These are phyloP conservation scores for Groenewaldozyma auringiensis DNA, from an alignment of 1,139 yeast genomes.

Conservation along the genomic window DNA sequence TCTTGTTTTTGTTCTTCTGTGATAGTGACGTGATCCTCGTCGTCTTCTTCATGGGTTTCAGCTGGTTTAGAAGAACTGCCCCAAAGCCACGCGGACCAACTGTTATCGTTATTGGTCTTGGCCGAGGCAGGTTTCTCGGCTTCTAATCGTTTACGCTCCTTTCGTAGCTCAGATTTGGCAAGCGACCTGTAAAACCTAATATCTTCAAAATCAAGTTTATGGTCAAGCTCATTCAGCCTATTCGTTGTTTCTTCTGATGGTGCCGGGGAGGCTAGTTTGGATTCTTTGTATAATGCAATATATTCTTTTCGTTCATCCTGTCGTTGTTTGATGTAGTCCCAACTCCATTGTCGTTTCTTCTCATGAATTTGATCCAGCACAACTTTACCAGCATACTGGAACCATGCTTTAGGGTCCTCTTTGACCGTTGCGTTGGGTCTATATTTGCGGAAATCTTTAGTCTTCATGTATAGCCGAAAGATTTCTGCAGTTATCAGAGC, in stretches of 20 bases:
- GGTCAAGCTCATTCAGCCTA: constrained; percentile 49
- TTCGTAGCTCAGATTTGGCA: constrained; percentile 58
- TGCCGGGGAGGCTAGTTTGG: constrained; percentile 32
- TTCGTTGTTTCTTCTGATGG: constrained; percentile 34
- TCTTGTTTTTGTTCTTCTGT: constrained; percentile 51
- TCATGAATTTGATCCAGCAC: constrained; percentile 76
- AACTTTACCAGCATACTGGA: constrained; percentile 65
- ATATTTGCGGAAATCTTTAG: constrained; percentile 62
- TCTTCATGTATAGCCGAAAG: constrained; percentile 69
- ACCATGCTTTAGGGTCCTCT: constrained; percentile 77
- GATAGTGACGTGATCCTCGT: constrained; percentile 27
- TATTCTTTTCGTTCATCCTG: constrained; percentile 67
- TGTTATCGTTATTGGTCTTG: constrained; percentile 11
- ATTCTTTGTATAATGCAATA: constrained; percentile 57
- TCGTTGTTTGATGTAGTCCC: constrained; percentile 71
- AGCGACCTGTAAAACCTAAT: constrained; percentile 77
- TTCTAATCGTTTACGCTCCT: constrained; percentile 38
- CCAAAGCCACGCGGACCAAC: constrained; percentile 35
- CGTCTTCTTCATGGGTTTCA: constrained; percentile 23
- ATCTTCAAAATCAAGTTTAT: constrained; percentile 61
- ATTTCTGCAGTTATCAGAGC: constrained; percentile 75
- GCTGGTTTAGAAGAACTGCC: constrained; percentile 21
- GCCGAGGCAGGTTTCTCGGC: constrained; percentile 11
- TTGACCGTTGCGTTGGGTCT: constrained; percentile 56
- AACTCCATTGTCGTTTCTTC: constrained; percentile 72